Evolutionary conservation across 352 stramenopile species (phyloP).

Genomic region (Peronospora belbahrii): DNA sequence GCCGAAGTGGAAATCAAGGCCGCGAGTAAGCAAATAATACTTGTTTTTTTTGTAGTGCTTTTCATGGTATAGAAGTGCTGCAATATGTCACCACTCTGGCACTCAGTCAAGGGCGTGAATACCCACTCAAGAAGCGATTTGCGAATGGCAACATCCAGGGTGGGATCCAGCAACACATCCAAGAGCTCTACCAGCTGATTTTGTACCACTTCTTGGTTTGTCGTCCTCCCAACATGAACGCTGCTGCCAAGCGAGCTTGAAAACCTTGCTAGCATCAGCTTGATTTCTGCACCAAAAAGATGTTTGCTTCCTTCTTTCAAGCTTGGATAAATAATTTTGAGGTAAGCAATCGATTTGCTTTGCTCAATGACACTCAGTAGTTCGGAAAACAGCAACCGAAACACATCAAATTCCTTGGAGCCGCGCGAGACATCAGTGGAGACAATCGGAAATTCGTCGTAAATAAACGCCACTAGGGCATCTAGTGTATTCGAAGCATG

Average conservation of each 20-base stretch:
- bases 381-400: slow-evolving; percentile 41
- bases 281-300: slow-evolving; percentile 46
- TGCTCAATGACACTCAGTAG: slow-evolving; percentile 50
- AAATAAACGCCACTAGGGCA: slow-evolving; percentile 40
- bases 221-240: not conserved
- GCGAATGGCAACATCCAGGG: slow-evolving; percentile 32
- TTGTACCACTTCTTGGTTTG: slow-evolving; percentile 2
- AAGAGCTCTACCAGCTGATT: slow-evolving; percentile 27
- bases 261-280: slow-evolving; percentile 37
- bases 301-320: slow-evolving; percentile 57
- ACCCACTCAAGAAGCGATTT: slow-evolving; percentile 39
- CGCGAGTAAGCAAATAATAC: slow-evolving; percentile 41
- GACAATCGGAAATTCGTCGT: slow-evolving; percentile 68
- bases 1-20: slow-evolving; percentile 47
- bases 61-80: slow-evolving; percentile 44
- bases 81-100: slow-evolving; percentile 26
- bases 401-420: slow-evolving; percentile 64
- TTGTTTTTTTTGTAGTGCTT: slow-evolving; percentile 18
- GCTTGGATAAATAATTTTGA: slow-evolving; percentile 48
- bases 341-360: slow-evolving; percentile 34
- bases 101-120: slow-evolving; percentile 45
- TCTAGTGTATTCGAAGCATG: slow-evolving; percentile 15
- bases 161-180: slow-evolving; percentile 34
- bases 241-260: slow-evolving; percentile 11
- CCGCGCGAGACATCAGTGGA: slow-evolving; percentile 57